A percentile compares a stretch with the other conserved stretches of the same genome.
Conservation (phyloP, 1,284 basidiomycete genomes). For the Singerocomus rubriflavus region DNA sequence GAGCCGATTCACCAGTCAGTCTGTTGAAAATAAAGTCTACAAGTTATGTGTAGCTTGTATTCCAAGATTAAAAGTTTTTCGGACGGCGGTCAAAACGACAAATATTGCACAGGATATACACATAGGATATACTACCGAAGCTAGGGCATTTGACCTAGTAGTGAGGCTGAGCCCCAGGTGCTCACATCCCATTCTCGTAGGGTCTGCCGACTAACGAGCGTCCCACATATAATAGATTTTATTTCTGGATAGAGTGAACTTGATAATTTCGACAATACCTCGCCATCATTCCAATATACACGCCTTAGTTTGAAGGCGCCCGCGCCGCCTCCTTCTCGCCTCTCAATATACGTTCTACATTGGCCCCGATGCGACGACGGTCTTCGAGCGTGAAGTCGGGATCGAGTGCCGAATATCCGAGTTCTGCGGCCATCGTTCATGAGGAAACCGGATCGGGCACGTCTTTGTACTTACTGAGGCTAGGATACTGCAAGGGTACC, state of each 20-base stretch:
- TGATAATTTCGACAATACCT: too few species aligned
- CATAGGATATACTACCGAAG: too few species aligned
- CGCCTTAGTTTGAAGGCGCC: conserved; percentile 37
- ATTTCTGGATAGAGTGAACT: neutral
- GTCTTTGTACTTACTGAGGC: conserved; percentile 49
- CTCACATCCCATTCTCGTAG: too few species aligned
- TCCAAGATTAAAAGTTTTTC: neutral
- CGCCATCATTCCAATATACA: neutral
- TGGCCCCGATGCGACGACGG: conserved; percentile 44
- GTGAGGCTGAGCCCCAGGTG: too few species aligned
- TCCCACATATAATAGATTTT: too few species aligned
- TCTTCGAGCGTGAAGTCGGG: conserved; percentile 45
- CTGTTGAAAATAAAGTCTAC: conserved; percentile 11
- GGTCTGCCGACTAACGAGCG: too few species aligned
- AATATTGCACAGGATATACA: too few species aligned
- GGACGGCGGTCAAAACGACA: neutral
- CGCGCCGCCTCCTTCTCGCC: conserved; percentile 53
- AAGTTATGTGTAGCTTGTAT: neutral
- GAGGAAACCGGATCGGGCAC: neutral
- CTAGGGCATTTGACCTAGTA: too few species aligned
- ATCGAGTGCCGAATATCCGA: conserved; percentile 50
- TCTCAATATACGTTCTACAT: conserved; percentile 48
- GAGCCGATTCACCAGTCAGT: neutral
- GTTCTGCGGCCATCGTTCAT: conserved; percentile 33
- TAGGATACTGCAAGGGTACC: conserved; percentile 68